phyloP scores from a whole-genome alignment of 306 rosid species.

The apple (Malus domestica) region DNA sequence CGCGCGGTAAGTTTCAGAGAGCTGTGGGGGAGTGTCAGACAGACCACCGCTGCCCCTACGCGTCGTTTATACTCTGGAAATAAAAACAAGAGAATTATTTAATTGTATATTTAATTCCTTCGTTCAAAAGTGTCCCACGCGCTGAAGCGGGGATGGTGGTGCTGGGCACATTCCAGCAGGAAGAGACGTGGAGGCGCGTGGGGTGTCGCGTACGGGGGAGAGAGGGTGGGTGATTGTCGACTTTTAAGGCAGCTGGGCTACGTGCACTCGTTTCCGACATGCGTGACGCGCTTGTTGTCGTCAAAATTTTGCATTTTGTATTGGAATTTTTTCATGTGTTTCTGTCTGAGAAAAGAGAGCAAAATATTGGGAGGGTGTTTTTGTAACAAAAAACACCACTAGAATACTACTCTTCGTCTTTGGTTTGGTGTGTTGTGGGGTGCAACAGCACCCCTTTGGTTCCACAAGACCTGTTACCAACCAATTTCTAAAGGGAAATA shows the following conservation, averaged over 20 bases:
- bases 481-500: neutral
- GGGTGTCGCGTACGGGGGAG: neutral
- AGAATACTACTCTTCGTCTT: neutral
- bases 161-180: neutral
- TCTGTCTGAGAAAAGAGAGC: neutral
- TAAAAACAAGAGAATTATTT: neutral
- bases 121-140: neutral
- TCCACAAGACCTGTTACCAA: no score
- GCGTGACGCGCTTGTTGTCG: constrained; percentile 41
- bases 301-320: constrained; percentile 31
- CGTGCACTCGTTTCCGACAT: constrained; percentile 55
- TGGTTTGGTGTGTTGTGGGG: neutral
- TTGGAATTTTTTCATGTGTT: neutral
- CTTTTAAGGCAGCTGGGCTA: constrained; percentile 48
- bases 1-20: constrained; percentile 10
- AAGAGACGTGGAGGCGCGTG: constrained; percentile 29
- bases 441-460: neutral
- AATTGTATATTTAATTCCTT: neutral
- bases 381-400: neutral
- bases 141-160: neutral
- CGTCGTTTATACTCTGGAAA: no score
- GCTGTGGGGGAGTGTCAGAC: neutral
- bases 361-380: neutral
- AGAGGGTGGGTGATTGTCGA: constrained; percentile 31
- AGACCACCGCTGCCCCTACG: neutral